Conservation (phyloP, 495 filamentous ascomycete genomes). For the Sordaria brevicollis region DNA sequence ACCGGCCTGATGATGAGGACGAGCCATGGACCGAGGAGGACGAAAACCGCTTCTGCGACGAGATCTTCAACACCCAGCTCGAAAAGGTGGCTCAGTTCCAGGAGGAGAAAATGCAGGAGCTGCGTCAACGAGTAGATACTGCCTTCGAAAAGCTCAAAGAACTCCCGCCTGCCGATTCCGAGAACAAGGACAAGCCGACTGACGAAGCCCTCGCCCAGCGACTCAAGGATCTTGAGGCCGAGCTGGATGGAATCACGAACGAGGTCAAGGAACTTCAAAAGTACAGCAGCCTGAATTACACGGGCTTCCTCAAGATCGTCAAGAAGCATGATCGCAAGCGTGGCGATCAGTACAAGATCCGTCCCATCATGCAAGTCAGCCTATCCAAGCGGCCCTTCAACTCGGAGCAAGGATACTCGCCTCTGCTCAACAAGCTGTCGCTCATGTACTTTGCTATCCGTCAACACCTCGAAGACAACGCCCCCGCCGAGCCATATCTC, state of each 20-base stretch:
- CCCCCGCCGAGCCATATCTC: slow-evolving; percentile 12
- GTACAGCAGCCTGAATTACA: slow-evolving; percentile 93
- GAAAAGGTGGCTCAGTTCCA: slow-evolving; percentile 94
- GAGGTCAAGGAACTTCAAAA: slow-evolving; percentile 91
- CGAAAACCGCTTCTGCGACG: slow-evolving; percentile 86
- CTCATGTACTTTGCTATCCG: slow-evolving; percentile 93
- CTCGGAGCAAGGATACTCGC: slow-evolving; percentile 80
- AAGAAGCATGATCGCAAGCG: slow-evolving; percentile 97
- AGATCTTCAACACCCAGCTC: slow-evolving; percentile 85
- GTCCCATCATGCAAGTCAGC: slow-evolving; percentile 81
- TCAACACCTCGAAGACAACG: slow-evolving; percentile 57
- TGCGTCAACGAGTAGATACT: slow-evolving; percentile 55
- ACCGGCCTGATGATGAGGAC: slow-evolving; percentile 46
- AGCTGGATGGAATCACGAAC: slow-evolving; percentile 77
- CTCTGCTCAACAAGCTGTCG: slow-evolving; percentile 79
- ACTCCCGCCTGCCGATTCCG: slow-evolving; percentile 30
- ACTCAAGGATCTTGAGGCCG: slow-evolving; percentile 59
- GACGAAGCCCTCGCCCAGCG: slow-evolving; percentile 38
- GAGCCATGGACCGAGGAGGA: slow-evolving; percentile 87
- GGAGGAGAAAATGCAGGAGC: slow-evolving; percentile 55
- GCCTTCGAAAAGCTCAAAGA: slow-evolving; percentile 53
- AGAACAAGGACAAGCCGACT: slow-evolving; percentile 20
- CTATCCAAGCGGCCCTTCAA: slow-evolving; percentile 84
- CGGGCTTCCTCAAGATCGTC: slow-evolving; percentile 91
- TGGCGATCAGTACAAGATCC: slow-evolving; percentile 68